These are phyloP conservation scores for Aspergillus spinulosporus DNA, from an alignment of 2,329 filamentous ascomycete species.

Conservation along the genomic window DNA sequence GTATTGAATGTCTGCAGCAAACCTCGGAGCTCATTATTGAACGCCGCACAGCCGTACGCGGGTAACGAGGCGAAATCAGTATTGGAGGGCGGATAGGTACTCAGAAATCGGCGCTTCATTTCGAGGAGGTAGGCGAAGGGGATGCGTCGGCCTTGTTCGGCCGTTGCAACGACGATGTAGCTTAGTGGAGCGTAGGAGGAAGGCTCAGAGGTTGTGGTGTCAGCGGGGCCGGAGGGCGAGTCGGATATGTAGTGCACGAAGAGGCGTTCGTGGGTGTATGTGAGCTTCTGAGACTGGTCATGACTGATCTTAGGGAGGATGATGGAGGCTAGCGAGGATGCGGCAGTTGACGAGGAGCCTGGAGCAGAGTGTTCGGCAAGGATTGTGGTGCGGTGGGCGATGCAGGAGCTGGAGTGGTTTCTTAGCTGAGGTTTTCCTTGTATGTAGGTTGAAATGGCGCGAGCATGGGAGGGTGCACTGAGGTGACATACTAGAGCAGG, in stretches of 20 bases:
- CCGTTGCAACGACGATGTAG: slow-evolving; percentile 85
- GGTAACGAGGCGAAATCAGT: slow-evolving; percentile 77
- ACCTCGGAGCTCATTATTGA: slow-evolving; percentile 74
- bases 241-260: slow-evolving; percentile 96
- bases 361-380: slow-evolving; percentile 89
- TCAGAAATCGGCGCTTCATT: slow-evolving; percentile 85
- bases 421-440: neutral
- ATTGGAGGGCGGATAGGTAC: slow-evolving; percentile 62
- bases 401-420: slow-evolving; percentile 70
- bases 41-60: slow-evolving; percentile 87
- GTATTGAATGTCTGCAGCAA: slow-evolving; percentile 85
- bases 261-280: slow-evolving; percentile 86
- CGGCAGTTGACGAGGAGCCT: slow-evolving; percentile 77
- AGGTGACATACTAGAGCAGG: slow-evolving; percentile 66
- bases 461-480: slow-evolving; percentile 6
- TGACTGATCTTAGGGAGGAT: slow-evolving; percentile 96
- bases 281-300: slow-evolving; percentile 77
- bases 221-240: slow-evolving; percentile 61
- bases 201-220: slow-evolving; percentile 39
- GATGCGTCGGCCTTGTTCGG: slow-evolving; percentile 78
- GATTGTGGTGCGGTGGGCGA: slow-evolving; percentile 90
- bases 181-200: slow-evolving; percentile 77
- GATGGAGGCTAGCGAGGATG: slow-evolving; percentile 84
- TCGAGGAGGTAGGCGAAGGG: slow-evolving; percentile 91
- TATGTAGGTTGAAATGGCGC: neutral